Percentiles rank a stretch among this genome's conserved stretches.
These are phyloP conservation scores for Fomitopsis pulvina DNA, from an alignment of 768 basidiomycete species.

Conservation along the genomic window DNA sequence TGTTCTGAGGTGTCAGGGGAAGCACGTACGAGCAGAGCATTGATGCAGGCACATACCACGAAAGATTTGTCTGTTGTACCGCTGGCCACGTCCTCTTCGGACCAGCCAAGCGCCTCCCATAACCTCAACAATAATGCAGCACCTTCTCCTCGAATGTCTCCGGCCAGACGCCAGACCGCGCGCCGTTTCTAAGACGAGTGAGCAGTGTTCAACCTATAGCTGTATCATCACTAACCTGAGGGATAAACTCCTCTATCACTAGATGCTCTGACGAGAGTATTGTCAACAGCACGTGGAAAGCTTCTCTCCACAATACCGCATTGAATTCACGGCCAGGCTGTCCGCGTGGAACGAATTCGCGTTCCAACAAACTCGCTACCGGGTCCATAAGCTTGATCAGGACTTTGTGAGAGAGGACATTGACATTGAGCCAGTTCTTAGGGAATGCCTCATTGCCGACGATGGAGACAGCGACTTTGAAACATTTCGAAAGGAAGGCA, in stretches of 20 bases:
- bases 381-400: constrained; percentile 86
- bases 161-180: constrained; percentile 93
- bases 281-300: constrained; percentile 75
- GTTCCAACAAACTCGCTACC: constrained; percentile 67
- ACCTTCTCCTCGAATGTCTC: constrained; percentile 91
- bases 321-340: constrained; percentile 65
- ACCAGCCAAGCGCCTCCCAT: constrained; percentile 85
- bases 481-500: constrained; percentile 64
- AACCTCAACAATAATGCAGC: constrained; percentile 69
- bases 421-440: constrained; percentile 85
- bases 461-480: constrained; percentile 76
- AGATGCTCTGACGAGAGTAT: constrained; percentile 86
- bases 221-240: constrained; percentile 53
- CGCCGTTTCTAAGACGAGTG: constrained; percentile 66
- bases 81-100: constrained; percentile 47
- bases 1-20: constrained; percentile 24
- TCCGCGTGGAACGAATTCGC: constrained; percentile 71
- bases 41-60: neutral
- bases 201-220: neutral
- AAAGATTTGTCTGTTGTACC: neutral
- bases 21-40: neutral
- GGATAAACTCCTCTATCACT: constrained; percentile 91
- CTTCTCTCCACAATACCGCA: constrained; percentile 71
- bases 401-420: constrained; percentile 81
- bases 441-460: constrained; percentile 87